A percentile compares a stretch with the other conserved stretches of the same genome.
These are phyloP conservation scores for Mentha longifolia DNA, from an alignment of 257 asterid species.

Conservation along the genomic window DNA sequence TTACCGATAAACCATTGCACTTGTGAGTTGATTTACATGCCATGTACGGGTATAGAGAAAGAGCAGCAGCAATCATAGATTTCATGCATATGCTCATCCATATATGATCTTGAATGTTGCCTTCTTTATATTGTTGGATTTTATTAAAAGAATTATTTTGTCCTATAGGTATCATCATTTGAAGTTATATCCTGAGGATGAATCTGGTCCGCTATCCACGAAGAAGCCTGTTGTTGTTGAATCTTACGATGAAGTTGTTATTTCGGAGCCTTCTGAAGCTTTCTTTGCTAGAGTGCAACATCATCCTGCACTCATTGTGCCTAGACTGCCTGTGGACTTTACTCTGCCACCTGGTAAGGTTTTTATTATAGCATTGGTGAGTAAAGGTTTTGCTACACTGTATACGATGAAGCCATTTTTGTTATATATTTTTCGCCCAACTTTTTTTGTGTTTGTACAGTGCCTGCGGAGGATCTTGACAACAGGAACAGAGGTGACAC, in stretches of 20 bases:
- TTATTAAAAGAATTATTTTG: no score
- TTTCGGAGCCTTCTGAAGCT: conserved; percentile 81
- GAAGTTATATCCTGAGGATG: conserved; percentile 89
- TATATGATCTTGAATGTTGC: background rate
- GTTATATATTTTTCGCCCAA: conserved; percentile 7
- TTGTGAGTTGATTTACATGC: conserved; percentile 67
- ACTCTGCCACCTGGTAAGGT: conserved; percentile 69
- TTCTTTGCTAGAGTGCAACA: conserved; percentile 77
- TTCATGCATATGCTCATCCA: background rate
- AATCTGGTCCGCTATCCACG: conserved; percentile 68
- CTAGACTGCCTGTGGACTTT: conserved; percentile 65
- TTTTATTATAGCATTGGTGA: conserved; percentile 15
- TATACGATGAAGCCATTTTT: conserved; percentile 5
- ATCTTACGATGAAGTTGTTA: conserved; percentile 85
- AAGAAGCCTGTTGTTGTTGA: conserved; percentile 87
- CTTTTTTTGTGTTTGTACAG: conserved; percentile 36
- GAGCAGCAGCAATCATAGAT: background rate
- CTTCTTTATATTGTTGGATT: background rate
- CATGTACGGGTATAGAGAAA: background rate
- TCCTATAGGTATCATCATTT: conserved; percentile 75
- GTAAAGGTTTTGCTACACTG: conserved; percentile 14
- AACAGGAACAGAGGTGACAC: conserved; percentile 67
- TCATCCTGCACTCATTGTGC: conserved; percentile 75
- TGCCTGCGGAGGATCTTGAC: conserved; percentile 63
- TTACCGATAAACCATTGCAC: conserved; percentile 82